phyloP scores from a whole-genome alignment of 2,329 filamentous ascomycete genomes.

The Leptographium radiaticola region DNA sequence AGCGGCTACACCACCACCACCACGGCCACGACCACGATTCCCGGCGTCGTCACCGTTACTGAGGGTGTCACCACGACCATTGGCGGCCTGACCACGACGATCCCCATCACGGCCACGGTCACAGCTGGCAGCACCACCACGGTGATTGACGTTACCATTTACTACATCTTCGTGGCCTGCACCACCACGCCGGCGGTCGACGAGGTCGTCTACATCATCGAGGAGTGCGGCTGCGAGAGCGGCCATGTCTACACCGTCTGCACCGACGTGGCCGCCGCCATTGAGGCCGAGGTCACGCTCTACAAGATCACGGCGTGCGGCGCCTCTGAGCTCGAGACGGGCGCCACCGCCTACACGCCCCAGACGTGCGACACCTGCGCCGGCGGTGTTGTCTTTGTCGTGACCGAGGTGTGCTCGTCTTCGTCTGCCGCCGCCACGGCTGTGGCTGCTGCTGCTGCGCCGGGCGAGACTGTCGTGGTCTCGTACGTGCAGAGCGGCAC shows the following conservation, averaged over 20 bases:
- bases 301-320: neutral
- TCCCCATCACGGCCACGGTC: neutral
- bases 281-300: neutral
- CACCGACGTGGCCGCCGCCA: neutral
- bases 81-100: neutral
- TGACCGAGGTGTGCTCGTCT: neutral
- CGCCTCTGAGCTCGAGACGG: neutral
- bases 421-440: neutral
- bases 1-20: neutral
- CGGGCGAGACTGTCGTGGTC: neutral
- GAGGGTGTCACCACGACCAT: neutral
- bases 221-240: constrained; percentile 3
- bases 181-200: neutral
- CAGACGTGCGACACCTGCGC: constrained; percentile 1
- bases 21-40: neutral
- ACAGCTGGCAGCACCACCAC: neutral
- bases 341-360: neutral
- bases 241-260: neutral
- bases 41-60: neutral
- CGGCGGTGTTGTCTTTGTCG: constrained; percentile 1
- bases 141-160: neutral
- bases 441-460: neutral
- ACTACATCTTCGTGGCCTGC: constrained; percentile 3
- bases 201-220: constrained; percentile 4
- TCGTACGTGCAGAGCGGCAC: neutral